Percentiles rank a stretch among this genome's conserved stretches.
phyloP scores from a whole-genome alignment of 2,329 filamentous ascomycete genomes.

The Arthrobotrys iridis region DNA sequence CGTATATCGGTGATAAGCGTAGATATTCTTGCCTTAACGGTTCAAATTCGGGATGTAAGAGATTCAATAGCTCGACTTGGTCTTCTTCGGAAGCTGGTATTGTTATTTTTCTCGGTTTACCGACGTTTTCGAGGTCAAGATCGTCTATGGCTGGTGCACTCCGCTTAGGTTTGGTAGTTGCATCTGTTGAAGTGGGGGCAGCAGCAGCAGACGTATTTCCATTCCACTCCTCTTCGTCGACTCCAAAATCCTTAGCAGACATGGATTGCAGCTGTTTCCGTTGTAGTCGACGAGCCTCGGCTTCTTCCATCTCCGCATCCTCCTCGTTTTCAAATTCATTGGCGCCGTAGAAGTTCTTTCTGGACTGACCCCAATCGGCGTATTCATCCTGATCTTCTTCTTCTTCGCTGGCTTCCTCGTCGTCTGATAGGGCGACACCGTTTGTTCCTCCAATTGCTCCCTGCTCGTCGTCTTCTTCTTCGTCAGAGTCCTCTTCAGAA shows the following conservation, averaged over 20 bases:
- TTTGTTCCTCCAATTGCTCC: conserved; percentile 66
- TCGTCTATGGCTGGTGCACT: conserved; percentile 75
- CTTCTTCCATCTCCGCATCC: conserved; percentile 88
- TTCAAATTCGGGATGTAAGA: conserved; percentile 91
- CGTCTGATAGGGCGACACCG: conserved; percentile 30
- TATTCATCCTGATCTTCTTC: conserved; percentile 70
- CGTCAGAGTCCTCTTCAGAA: conserved; percentile 57
- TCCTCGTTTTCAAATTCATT: conserved; percentile 77
- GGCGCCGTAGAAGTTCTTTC: conserved; percentile 90
- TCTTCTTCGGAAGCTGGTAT: conserved; percentile 81
- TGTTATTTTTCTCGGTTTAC: conserved; percentile 67
- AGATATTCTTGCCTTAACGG: conserved; percentile 82
- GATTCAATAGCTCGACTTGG: conserved; percentile 76
- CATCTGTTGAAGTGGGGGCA: conserved; percentile 62
- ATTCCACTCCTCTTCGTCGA: conserved; percentile 89
- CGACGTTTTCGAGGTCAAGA: conserved; percentile 61
- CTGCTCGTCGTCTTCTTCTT: conserved; percentile 71
- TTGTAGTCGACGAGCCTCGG: conserved; percentile 85
- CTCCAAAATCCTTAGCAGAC: conserved; percentile 90
- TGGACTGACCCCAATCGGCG: conserved; percentile 86
- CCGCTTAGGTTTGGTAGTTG: conserved; percentile 68
- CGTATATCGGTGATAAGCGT: conserved; percentile 71
- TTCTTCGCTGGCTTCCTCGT: conserved; percentile 65
- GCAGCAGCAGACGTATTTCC: conserved; percentile 63
- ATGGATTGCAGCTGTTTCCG: conserved; percentile 90